These are phyloP conservation scores for Cladobotryum protrusum DNA, from an alignment of 2,329 filamentous ascomycete species.

Conservation along the genomic window DNA sequence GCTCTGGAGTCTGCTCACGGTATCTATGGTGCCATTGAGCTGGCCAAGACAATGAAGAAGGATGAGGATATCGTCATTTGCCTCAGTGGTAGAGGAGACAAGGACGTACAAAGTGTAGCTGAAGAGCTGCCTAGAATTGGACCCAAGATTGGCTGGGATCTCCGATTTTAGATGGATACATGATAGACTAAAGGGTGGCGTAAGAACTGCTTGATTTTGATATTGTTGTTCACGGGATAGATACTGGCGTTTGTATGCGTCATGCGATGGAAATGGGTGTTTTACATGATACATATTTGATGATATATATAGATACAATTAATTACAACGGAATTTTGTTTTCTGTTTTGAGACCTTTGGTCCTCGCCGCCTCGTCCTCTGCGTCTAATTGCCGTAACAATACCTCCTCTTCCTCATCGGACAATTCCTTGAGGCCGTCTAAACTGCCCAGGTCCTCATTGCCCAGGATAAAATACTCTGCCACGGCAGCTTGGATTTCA, in stretches of 20 bases:
- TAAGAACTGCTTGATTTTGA: no score
- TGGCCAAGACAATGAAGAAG: conserved; percentile 88
- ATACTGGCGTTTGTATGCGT: conserved; percentile 4
- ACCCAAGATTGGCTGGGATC: conserved; percentile 74
- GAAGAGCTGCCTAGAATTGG: conserved; percentile 86
- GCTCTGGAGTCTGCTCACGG: conserved; percentile 92
- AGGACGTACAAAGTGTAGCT: conserved; percentile 97
- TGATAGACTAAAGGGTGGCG: background rate
- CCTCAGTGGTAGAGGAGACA: conserved; percentile 87
- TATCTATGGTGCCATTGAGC: conserved; percentile 78
- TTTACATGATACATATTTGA: conserved; percentile 8
- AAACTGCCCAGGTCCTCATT: conserved; percentile 32
- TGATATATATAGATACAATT: conserved; percentile 11
- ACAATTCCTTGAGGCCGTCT: conserved; percentile 33
- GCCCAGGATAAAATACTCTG: conserved; percentile 43
- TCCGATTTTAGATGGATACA: conserved; percentile 45
- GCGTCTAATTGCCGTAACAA: conserved; percentile 29
- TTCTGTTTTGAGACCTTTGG: background rate
- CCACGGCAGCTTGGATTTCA: conserved; percentile 34
- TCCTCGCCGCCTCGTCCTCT: conserved; percentile 15
- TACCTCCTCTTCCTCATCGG: conserved; percentile 31
- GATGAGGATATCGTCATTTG: conserved; percentile 90
- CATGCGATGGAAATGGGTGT: conserved; percentile 4
- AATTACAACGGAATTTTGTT: conserved; percentile 7
- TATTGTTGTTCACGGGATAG: background rate